These are phyloP conservation scores for Jamesozyma spencerorum DNA, from an alignment of 805 yeast species.

Conservation along the genomic window DNA sequence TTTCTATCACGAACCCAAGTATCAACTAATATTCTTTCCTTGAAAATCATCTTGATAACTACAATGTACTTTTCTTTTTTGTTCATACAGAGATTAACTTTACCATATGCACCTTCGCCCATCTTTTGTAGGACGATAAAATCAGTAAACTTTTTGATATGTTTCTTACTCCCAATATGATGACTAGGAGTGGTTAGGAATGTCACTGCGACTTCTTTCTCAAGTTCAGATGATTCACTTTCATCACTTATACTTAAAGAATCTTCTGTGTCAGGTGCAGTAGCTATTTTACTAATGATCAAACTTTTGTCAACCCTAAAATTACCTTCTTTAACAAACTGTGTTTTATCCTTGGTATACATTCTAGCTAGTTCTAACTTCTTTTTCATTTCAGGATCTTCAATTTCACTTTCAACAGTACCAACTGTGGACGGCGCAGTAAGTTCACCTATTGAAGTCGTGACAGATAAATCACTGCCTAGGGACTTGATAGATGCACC, in stretches of 20 bases:
- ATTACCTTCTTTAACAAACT: constrained; percentile 29
- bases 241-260: background rate
- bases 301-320: constrained; percentile 26
- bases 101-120: constrained; percentile 97
- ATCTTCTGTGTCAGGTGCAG: constrained; percentile 2
- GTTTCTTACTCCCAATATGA: constrained; percentile 54
- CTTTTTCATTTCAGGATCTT: constrained; percentile 17
- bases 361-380: constrained; percentile 24
- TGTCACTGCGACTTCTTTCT: constrained; percentile 6
- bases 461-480: too few relatives aligned
- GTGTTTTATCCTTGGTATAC: constrained; percentile 26
- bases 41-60: constrained; percentile 81
- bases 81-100: constrained; percentile 72
- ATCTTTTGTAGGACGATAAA: constrained; percentile 63
- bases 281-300: constrained; percentile 25
- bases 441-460: background rate
- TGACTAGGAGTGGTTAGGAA: constrained; percentile 18
- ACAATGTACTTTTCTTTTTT: constrained; percentile 55
- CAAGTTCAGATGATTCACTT: background rate
- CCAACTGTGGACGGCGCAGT: constrained; percentile 3
- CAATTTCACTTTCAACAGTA: constrained; percentile 7
- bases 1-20: constrained; percentile 93
- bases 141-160: constrained; percentile 64
- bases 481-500: too few relatives aligned
- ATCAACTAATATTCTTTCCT: constrained; percentile 87